A percentile compares a stretch with the other conserved stretches of the same genome.
Evolutionary conservation across 768 basidiomycete species (phyloP).

Genomic region (Boletus vermiculosoides): DNA sequence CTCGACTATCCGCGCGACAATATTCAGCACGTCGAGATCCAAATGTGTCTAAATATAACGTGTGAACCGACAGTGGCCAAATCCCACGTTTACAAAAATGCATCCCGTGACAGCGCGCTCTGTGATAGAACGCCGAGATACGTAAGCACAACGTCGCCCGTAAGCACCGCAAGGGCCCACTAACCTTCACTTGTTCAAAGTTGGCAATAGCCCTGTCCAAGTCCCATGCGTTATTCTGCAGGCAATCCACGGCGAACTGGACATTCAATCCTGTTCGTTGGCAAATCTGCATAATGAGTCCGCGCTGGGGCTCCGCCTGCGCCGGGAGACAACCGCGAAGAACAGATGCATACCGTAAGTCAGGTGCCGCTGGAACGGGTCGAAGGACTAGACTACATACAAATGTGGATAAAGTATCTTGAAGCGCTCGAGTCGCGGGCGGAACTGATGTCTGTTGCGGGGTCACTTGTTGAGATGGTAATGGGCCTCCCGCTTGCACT

Average conservation of each 20-base stretch:
- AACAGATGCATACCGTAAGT: slow-evolving; percentile 12
- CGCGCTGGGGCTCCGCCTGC: slow-evolving; percentile 70
- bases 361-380: slow-evolving; percentile 7
- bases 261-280: slow-evolving; percentile 76
- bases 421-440: slow-evolving; percentile 40
- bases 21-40: not conserved
- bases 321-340: slow-evolving; percentile 9
- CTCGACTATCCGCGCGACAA: not conserved
- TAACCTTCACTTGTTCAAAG: slow-evolving; percentile 85
- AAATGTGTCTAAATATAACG: slow-evolving; percentile 12
- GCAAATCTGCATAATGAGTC: slow-evolving; percentile 67
- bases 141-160: slow-evolving; percentile 24
- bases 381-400: slow-evolving; percentile 42
- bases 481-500: slow-evolving; percentile 53
- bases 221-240: slow-evolving; percentile 85
- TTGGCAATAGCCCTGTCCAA: slow-evolving; percentile 75
- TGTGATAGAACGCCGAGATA: slow-evolving; percentile 28
- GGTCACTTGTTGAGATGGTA: slow-evolving; percentile 17
- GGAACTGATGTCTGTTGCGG: slow-evolving; percentile 29
- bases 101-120: slow-evolving; percentile 52
- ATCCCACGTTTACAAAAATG: slow-evolving; percentile 43
- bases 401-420: slow-evolving; percentile 51
- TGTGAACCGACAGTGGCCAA: slow-evolving; percentile 9
- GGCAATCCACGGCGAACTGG: slow-evolving; percentile 79
- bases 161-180: slow-evolving; percentile 24